These are phyloP conservation scores for Pisolithus marmoratus DNA, from an alignment of 768 basidiomycete species.

Conservation along the genomic window DNA sequence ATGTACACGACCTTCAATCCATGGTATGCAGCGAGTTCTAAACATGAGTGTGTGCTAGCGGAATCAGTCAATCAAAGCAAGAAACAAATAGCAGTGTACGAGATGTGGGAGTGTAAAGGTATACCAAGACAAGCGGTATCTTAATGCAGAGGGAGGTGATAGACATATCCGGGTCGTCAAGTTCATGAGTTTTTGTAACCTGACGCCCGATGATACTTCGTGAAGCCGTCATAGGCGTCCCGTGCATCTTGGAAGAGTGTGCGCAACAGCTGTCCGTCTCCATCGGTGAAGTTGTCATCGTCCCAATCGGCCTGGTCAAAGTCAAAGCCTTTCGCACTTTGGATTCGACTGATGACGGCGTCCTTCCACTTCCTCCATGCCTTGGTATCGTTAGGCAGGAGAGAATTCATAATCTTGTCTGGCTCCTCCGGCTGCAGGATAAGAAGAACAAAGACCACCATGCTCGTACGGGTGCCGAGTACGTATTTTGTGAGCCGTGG, in stretches of 20 bases:
- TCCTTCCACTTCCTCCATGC: slow-evolving; percentile 3
- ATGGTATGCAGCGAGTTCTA: no score
- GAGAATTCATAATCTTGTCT: neutral
- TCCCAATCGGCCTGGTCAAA: neutral
- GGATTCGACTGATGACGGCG: neutral
- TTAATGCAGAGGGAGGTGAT: no score
- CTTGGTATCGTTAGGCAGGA: slow-evolving; percentile 1
- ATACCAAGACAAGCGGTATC: no score
- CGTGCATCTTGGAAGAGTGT: neutral
- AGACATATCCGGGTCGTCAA: no score
- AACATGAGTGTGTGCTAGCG: no score
- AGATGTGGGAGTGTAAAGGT: no score
- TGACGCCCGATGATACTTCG: neutral
- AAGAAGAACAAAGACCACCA: slow-evolving; percentile 2
- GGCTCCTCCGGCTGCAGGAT: neutral
- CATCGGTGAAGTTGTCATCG: neutral
- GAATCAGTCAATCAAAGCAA: no score
- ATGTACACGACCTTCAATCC: no score
- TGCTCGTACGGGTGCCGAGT: slow-evolving; percentile 1
- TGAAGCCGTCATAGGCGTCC: slow-evolving; percentile 1
- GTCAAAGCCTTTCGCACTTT: neutral
- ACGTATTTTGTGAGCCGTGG: neutral
- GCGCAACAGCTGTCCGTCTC: neutral
- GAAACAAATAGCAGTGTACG: no score
- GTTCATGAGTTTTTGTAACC: no score